Evolutionary conservation across 768 basidiomycete genomes (phyloP).

Genomic region (Cyclocybe cylindracea): DNA sequence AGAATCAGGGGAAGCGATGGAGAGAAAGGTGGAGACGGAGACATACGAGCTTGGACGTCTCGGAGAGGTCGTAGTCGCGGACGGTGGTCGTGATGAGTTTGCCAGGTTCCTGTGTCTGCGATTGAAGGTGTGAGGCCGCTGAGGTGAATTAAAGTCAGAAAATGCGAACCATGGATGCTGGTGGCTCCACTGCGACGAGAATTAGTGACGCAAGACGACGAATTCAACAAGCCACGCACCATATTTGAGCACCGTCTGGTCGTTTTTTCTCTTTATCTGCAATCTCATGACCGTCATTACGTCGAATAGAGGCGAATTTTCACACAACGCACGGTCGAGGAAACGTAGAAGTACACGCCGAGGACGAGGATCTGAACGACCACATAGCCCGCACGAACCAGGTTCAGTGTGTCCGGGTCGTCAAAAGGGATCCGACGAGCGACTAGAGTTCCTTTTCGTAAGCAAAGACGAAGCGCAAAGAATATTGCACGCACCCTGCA

Average conservation of each 20-base stretch:
- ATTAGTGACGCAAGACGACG: conserved; percentile 3
- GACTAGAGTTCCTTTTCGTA: conserved; percentile 44
- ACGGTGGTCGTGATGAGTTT: conserved; percentile 89
- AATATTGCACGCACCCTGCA: conserved; percentile 65
- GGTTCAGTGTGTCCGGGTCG: conserved; percentile 77
- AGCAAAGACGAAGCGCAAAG: neutral
- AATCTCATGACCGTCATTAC: no score
- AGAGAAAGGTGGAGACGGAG: neutral
- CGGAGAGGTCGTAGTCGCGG: conserved; percentile 89
- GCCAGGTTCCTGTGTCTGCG: conserved; percentile 62
- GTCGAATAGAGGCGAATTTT: no score
- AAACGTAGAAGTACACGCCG: conserved; percentile 78
- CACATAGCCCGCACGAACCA: conserved; percentile 85
- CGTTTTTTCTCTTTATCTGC: conserved; percentile 93
- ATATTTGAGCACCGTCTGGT: conserved; percentile 95
- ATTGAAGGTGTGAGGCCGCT: neutral
- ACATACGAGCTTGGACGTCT: conserved; percentile 77
- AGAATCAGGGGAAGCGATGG: neutral
- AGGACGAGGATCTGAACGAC: conserved; percentile 71
- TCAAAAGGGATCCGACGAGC: conserved; percentile 91
- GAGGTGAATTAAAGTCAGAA: neutral
- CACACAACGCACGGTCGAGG: conserved; percentile 56
- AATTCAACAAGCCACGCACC: conserved; percentile 46
- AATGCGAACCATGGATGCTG: conserved; percentile 71
- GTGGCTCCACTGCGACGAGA: conserved; percentile 61